A percentile compares a stretch with the other conserved stretches of the same genome.
Conservation (phyloP, 768 basidiomycete genomes). For the Amanita rubescens region DNA sequence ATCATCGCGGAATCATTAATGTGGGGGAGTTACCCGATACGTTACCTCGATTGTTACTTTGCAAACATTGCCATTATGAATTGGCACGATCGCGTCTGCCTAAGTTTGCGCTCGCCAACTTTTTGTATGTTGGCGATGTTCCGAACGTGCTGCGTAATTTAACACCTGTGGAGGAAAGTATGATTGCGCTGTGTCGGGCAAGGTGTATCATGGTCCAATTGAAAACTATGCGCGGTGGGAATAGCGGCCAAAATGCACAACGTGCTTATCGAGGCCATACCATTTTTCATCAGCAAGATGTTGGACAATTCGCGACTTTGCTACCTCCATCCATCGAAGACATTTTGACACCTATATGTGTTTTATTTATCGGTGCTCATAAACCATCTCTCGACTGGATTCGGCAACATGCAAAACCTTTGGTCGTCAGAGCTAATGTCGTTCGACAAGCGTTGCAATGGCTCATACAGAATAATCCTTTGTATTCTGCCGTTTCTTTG, state of each 20-base stretch:
- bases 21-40: no score
- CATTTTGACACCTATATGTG: slow-evolving; percentile 27
- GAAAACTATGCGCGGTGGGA: slow-evolving; percentile 16
- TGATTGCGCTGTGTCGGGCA: slow-evolving; percentile 29
- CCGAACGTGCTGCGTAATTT: slow-evolving; percentile 23
- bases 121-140: slow-evolving; percentile 21
- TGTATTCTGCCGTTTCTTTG: slow-evolving; percentile 28
- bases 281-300: no score
- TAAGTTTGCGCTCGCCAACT: slow-evolving; percentile 25
- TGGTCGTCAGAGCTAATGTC: slow-evolving; percentile 23
- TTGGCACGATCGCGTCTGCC: not conserved
- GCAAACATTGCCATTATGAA: slow-evolving; percentile 18
- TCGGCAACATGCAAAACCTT: slow-evolving; percentile 24
- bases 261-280: slow-evolving; percentile 30
- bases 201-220: slow-evolving; percentile 31
- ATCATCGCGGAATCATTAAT: no score
- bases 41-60: slow-evolving; percentile 16
- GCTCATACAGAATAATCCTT: slow-evolving; percentile 27
- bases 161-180: slow-evolving; percentile 30
- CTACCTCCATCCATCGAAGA: slow-evolving; percentile 31
- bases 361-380: slow-evolving; percentile 31
- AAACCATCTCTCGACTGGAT: slow-evolving; percentile 24
- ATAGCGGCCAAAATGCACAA: no score
- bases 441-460: slow-evolving; percentile 26
- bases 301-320: slow-evolving; percentile 19